Evolutionary conservation across 768 basidiomycete genomes (phyloP), one percentile per base, ranked within the genome.

Genomic region (Pleurotus salmoneostramineus): DNA sequence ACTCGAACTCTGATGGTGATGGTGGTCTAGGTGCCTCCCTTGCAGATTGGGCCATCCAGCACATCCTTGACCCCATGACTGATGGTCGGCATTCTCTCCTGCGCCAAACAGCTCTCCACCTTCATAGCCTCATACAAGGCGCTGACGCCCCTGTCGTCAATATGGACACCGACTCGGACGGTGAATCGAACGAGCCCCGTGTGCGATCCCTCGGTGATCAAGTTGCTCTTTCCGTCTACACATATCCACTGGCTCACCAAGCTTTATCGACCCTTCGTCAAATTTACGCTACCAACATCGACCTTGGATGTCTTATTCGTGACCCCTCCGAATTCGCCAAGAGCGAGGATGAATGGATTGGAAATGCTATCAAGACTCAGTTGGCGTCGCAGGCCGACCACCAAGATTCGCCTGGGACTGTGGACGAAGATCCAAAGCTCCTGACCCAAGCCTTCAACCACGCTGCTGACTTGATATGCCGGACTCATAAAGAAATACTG

Each of bases 341-440:
- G 42, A 83, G 81, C 63, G 80, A 82, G 59, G 73, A 76, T 61
- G 82, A 77, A 62, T 83, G 81, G 82, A 71, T 71, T 10, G 82
- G 80, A 54, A 78, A 77, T 65, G 62, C 60, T 6, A 58, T 80
- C 15, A 73, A 71, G 63, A 74, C 74, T 59, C 65, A 62, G 31
- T 11, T 31, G 34, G 44, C 57, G 64, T 62, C 69, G 60, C 66
- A 63, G 51, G 56, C 60, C 51, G 58, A 59, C 56, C 17, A 17
- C 21, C 12, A 43, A 58, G 57, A 50, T 55, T 55, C 60, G 56
- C 21, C 40, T n/a, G 58, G 34, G 17, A 55, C 33, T 43, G 56
- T 55, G 36, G 56, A 59, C 12, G 52, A 55, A 27, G 60, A 47
- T n/a, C 59, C 52, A 4, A 60, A 59, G 6, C 14, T 55, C n/a